phyloP scores from a whole-genome alignment of 257 asterid genomes.

The Solanum tacnaense region DNA sequence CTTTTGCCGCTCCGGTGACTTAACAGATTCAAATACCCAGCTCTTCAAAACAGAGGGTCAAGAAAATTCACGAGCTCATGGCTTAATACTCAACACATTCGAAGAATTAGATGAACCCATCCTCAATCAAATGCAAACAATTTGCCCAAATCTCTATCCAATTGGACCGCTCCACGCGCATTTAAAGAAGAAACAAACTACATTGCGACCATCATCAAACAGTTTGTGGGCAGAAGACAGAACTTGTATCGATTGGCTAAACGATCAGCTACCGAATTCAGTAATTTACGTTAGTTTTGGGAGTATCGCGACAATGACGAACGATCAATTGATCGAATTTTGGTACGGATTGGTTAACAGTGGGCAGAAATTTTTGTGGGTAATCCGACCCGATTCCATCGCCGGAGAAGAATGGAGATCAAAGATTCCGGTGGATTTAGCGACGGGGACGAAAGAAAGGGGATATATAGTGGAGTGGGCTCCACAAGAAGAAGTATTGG shows the following conservation, averaged over 20 bases:
- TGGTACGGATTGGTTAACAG: conserved; percentile 50
- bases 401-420: conserved; percentile 6
- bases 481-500: conserved; percentile 44
- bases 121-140: conserved; percentile 28
- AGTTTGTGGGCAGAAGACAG: conserved; percentile 43
- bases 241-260: conserved; percentile 36
- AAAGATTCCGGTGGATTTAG: conserved; percentile 15
- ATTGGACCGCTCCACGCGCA: conserved; percentile 60
- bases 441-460: conserved; percentile 17
- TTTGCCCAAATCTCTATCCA: conserved; percentile 36
- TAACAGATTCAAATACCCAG: conserved; percentile 6
- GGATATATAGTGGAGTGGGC: conserved; percentile 43
- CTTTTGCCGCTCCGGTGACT: conserved; percentile 7
- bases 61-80: conserved; percentile 25
- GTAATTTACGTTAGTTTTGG: conserved; percentile 55
- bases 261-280: conserved; percentile 24
- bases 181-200: conserved; percentile 7
- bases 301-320: conserved; percentile 20
- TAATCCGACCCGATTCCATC: conserved; percentile 34
- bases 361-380: conserved; percentile 37
- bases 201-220: neutral
- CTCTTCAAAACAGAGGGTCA: conserved; percentile 12
- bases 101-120: conserved; percentile 49
- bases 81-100: conserved; percentile 51
- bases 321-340: conserved; percentile 30